Conservation (phyloP, 2,329 filamentous ascomycete genomes). For the Sarocladiaceae sp. region DNA sequence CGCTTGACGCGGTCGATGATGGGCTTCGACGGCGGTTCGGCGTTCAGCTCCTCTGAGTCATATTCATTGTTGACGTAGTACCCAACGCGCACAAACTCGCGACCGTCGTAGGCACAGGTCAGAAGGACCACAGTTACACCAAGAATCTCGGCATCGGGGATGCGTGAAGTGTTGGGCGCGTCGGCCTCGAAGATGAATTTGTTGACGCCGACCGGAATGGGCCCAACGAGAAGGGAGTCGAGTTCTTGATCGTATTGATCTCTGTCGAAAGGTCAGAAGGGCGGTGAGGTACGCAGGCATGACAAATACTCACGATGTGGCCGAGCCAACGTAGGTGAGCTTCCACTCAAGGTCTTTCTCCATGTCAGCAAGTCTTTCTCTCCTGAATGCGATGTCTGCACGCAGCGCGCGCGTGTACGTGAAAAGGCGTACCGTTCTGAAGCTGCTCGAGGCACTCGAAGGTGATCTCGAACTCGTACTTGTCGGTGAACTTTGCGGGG, state of each 20-base stretch:
- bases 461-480: conserved; percentile 97
- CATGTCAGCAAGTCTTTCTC: conserved; percentile 16
- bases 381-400: not conserved
- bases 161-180: conserved; percentile 81
- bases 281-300: conserved; percentile 13
- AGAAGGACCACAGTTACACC: conserved; percentile 96
- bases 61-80: conserved; percentile 99
- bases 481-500: conserved; percentile 86
- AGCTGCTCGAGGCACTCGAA: conserved; percentile 96
- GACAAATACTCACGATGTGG: conserved; percentile 76
- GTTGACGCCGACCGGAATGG: conserved; percentile 96
- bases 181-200: conserved; percentile 98
- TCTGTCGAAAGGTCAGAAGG: conserved; percentile 38
- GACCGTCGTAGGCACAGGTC: conserved; percentile 91
- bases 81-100: conserved; percentile 95
- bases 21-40: conserved; percentile 87
- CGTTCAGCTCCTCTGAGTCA: conserved; percentile 81
- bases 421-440: conserved; percentile 67
- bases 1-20: conserved; percentile 87
- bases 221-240: conserved; percentile 91
- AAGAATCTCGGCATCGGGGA: conserved; percentile 91
- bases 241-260: conserved; percentile 98
- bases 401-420: not conserved
- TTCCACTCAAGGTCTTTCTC: conserved; percentile 93
- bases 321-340: conserved; percentile 96